phyloP scores from a whole-genome alignment of 208 protist species.

The Trypanosoma melophagium region DNA sequence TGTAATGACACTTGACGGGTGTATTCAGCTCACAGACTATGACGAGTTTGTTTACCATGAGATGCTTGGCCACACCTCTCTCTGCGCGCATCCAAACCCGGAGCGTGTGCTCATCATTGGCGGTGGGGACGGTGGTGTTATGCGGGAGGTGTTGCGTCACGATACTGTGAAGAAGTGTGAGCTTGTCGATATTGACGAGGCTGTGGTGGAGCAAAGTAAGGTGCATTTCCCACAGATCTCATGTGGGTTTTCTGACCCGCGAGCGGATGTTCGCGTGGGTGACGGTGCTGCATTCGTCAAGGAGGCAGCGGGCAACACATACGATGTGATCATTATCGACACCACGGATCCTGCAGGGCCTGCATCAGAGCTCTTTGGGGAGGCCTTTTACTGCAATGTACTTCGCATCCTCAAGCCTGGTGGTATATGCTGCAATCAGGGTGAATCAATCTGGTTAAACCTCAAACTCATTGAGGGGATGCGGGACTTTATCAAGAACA shows the following conservation, averaged over 20 bases:
- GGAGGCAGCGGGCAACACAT: constrained; percentile 67
- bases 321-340: constrained; percentile 96
- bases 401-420: constrained; percentile 74
- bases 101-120: constrained; percentile 96
- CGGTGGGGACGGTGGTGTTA: constrained; percentile 97
- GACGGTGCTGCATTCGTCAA: constrained; percentile 89
- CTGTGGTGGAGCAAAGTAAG: constrained; percentile 86
- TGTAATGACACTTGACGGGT: constrained; percentile 96
- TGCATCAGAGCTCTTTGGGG: constrained; percentile 85
- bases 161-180: constrained; percentile 86
- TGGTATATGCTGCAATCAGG: constrained; percentile 89
- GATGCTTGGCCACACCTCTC: constrained; percentile 96
- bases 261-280: constrained; percentile 67
- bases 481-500: constrained; percentile 73
- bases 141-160: constrained; percentile 96
- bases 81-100: constrained; percentile 89
- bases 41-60: constrained; percentile 99
- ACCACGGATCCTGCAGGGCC: constrained; percentile 93
- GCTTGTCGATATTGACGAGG: constrained; percentile 97
- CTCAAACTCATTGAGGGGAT: constrained; percentile 90
- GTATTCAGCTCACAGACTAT: constrained; percentile 95
- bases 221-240: constrained; percentile 83
- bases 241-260: constrained; percentile 67
- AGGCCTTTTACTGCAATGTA: constrained; percentile 83
- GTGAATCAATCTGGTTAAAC: constrained; percentile 92